Evolutionary conservation across 164 flowering plant species (phyloP).

Genomic region (Taxillus chinensis): DNA sequence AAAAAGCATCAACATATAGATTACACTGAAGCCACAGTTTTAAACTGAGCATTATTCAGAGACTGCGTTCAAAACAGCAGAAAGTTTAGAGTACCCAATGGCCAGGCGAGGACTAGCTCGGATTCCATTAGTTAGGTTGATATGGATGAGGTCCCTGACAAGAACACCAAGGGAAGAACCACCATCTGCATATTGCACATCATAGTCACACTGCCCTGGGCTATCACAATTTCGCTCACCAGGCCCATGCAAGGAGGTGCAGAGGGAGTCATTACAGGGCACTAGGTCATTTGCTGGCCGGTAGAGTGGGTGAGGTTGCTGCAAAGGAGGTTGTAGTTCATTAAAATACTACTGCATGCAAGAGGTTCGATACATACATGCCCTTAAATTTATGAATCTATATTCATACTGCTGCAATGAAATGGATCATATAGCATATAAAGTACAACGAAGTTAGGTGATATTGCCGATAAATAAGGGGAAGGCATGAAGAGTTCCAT

Average conservation of each 20-base stretch:
- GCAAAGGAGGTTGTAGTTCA: constrained; percentile 1
- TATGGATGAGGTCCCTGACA: constrained; percentile 42
- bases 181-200: constrained; percentile 83
- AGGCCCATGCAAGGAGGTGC: constrained; percentile 40
- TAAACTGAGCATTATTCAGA: neutral
- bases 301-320: constrained; percentile 82
- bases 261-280: constrained; percentile 52
- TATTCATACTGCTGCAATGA: no score
- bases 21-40: neutral
- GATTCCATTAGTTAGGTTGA: constrained; percentile 45
- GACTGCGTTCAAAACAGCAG: neutral
- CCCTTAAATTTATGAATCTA: no score
- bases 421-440: no score
- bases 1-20: neutral
- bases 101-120: constrained; percentile 39
- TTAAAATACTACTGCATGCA: no score
- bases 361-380: no score
- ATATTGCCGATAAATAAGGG: neutral
- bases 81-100: constrained; percentile 37
- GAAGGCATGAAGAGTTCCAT: neutral
- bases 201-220: constrained; percentile 81
- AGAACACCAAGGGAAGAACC: constrained; percentile 84
- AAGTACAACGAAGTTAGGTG: neutral
- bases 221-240: constrained; percentile 31
- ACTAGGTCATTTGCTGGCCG: constrained; percentile 55